phyloP scores from a whole-genome alignment of 1,284 basidiomycete species.

The Puccinia triticina region DNA sequence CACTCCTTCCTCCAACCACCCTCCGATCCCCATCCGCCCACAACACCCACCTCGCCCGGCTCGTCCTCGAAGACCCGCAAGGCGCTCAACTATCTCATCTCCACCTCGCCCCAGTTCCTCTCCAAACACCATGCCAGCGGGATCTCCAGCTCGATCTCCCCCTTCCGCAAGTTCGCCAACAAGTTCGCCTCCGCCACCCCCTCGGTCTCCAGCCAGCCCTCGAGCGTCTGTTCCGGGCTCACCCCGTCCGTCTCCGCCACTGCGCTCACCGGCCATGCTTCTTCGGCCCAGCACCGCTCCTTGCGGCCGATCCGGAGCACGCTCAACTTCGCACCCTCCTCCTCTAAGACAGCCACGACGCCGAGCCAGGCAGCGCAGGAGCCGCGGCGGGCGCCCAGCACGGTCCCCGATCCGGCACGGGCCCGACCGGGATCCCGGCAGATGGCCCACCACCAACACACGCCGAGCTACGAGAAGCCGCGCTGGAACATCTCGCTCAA shows the following conservation, averaged over 20 bases:
- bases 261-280: not conserved
- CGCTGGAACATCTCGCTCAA: slow-evolving; percentile 50
- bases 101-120: slow-evolving; percentile 32
- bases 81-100: slow-evolving; percentile 22
- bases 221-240: not conserved
- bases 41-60: not conserved
- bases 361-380: not conserved
- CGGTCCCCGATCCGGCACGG: not conserved
- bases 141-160: not conserved
- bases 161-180: slow-evolving; percentile 33
- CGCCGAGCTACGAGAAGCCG: slow-evolving; percentile 20
- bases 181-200: slow-evolving; percentile 19
- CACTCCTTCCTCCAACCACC: not conserved
- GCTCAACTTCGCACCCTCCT: not conserved
- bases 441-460: slow-evolving; percentile 7
- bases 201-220: slow-evolving; percentile 1
- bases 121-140: slow-evolving; percentile 12
- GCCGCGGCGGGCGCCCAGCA: not conserved
- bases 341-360: not conserved
- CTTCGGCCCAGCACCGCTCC: not conserved
- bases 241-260: not conserved
- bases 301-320: slow-evolving; percentile 22
- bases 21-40: not conserved
- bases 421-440: not conserved
- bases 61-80: slow-evolving; percentile 1